A percentile compares a stretch with the other conserved stretches of the same genome.
These are phyloP conservation scores for Candolleomyces aberdarensis DNA, from an alignment of 768 basidiomycete species.

Conservation along the genomic window DNA sequence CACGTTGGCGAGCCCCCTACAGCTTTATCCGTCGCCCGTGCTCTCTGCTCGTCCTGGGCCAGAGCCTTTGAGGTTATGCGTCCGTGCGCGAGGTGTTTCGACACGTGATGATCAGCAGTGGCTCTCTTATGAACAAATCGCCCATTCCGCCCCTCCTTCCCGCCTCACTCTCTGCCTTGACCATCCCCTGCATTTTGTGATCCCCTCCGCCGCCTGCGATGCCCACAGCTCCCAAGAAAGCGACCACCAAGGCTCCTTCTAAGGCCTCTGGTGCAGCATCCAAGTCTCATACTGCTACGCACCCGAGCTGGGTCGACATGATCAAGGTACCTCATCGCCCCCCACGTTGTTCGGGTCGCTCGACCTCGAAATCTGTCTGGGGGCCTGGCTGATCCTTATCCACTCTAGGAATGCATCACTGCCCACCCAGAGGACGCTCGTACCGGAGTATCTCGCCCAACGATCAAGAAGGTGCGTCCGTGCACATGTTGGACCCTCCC, in stretches of 20 bases:
- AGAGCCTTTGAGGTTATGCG: constrained; percentile 13
- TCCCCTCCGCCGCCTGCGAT: constrained; percentile 12
- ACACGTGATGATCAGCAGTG: constrained; percentile 25
- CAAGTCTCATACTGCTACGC: constrained; percentile 40
- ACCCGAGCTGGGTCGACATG: constrained; percentile 77
- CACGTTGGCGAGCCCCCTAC: not conserved
- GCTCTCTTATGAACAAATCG: constrained; percentile 22
- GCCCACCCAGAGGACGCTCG: constrained; percentile 69
- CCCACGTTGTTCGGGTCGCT: constrained; percentile 5
- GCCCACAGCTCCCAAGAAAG: constrained; percentile 35
- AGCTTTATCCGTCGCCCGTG: not conserved
- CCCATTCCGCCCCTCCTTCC: constrained; percentile 16
- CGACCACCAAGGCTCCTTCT: constrained; percentile 31
- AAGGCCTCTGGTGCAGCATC: constrained; percentile 30
- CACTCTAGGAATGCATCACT: constrained; percentile 63
- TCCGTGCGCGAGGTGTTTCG: constrained; percentile 24
- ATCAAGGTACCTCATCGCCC: constrained; percentile 55
- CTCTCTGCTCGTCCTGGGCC: not conserved
- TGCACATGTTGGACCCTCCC: constrained; percentile 11
- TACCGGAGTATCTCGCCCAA: constrained; percentile 73
- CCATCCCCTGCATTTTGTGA: constrained; percentile 6
- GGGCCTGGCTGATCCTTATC: constrained; percentile 19
- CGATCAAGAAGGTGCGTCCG: constrained; percentile 69
- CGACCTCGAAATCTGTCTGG: constrained; percentile 32
- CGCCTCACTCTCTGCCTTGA: constrained; percentile 12